Evolutionary conservation across 225 moss, liverwort and hornwort species (phyloP).

Genomic region (Takakia lepidozioides): DNA sequence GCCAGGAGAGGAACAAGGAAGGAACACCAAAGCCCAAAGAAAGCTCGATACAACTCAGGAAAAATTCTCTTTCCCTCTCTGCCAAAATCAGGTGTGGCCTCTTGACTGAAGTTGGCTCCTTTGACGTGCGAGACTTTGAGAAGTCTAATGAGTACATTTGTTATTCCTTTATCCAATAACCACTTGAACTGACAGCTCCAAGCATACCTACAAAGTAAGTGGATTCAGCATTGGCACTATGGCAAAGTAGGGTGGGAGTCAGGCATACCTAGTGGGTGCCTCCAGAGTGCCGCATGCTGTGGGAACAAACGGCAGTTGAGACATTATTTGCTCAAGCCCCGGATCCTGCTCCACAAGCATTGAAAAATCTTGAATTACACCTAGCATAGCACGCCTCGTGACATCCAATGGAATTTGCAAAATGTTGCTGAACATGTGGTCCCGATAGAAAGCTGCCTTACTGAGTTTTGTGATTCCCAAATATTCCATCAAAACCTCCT

Average conservation of each 20-base stretch:
- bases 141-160: no score
- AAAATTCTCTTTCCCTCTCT: no score
- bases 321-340: slow-evolving; percentile 29
- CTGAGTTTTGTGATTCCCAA: slow-evolving; percentile 60
- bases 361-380: slow-evolving; percentile 49
- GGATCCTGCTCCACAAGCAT: slow-evolving; percentile 51
- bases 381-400: slow-evolving; percentile 59
- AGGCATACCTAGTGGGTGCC: slow-evolving; percentile 59
- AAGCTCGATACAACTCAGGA: no score
- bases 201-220: no score
- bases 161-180: no score
- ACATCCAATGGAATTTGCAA: slow-evolving; percentile 46
- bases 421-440: slow-evolving; percentile 63
- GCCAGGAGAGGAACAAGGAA: no score
- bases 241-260: no score
- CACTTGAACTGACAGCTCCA: background rate
- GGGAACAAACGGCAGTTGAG: slow-evolving; percentile 58
- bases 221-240: no score
- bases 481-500: slow-evolving; percentile 62
- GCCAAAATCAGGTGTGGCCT: no score
- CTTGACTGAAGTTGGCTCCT: no score
- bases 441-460: slow-evolving; percentile 52
- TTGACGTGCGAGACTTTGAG: no score
- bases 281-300: slow-evolving; percentile 62
- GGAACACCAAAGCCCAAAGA: no score